A percentile compares a stretch with the other conserved stretches of the same genome.
Evolutionary conservation across 305 asterid genomes (phyloP).

Genomic region (Salvia sclarea): DNA sequence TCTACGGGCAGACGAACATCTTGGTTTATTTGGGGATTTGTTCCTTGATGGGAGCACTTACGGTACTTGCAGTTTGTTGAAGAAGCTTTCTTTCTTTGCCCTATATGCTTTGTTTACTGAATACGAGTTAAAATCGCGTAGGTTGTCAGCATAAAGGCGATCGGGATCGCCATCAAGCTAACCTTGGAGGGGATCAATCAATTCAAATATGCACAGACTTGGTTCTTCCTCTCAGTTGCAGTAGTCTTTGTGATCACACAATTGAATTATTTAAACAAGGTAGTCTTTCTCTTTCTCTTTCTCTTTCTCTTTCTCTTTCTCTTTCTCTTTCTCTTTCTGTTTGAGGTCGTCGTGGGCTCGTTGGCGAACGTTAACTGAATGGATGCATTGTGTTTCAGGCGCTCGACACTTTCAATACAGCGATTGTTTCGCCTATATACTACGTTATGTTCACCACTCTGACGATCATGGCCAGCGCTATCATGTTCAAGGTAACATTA

Average conservation of each 20-base stretch:
- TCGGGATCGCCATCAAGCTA: conserved; percentile 79
- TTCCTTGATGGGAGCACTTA: conserved; percentile 75
- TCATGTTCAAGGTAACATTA: conserved; percentile 77
- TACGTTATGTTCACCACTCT: conserved; percentile 90
- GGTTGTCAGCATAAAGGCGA: conserved; percentile 84
- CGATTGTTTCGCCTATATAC: conserved; percentile 84
- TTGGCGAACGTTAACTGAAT: too few relatives aligned
- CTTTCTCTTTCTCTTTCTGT: not conserved
- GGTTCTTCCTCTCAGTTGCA: conserved; percentile 66
- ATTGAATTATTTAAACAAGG: conserved; percentile 83
- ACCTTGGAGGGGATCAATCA: conserved; percentile 76
- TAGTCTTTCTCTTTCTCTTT: conserved; percentile 13
- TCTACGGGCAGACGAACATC: conserved; percentile 67
- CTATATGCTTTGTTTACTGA: not conserved
- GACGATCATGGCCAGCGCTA: conserved; percentile 72
- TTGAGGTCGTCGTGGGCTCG: too few relatives aligned
- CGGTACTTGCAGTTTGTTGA: conserved; percentile 44
- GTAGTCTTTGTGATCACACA: conserved; percentile 60
- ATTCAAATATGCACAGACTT: conserved; percentile 61
- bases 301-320: not conserved
- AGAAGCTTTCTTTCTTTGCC: not conserved
- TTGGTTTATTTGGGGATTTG: conserved; percentile 77
- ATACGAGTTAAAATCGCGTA: conserved; percentile 21
- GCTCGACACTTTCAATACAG: conserved; percentile 81
- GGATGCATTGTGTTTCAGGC: conserved; percentile 64